Evolutionary conservation across 768 basidiomycete species (phyloP).

Genomic region (Phlegmacium glaucopus): DNA sequence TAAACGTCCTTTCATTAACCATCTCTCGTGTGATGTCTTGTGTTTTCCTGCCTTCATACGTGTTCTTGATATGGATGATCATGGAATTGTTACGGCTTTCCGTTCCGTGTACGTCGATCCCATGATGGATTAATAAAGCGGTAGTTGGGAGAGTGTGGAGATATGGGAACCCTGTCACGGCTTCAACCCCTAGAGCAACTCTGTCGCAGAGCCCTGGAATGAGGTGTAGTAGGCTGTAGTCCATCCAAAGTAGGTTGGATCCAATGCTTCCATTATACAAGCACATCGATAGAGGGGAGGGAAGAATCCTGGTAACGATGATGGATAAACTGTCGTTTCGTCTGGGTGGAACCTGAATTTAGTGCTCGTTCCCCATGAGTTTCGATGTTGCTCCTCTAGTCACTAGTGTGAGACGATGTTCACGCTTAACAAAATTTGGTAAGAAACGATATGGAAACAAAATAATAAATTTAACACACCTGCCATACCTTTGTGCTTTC

Average conservation of each 20-base stretch:
- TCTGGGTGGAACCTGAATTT: too few relatives aligned
- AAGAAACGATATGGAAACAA: not conserved
- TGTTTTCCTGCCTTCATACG: too few relatives aligned
- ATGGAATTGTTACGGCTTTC: too few relatives aligned
- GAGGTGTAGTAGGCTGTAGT: constrained; percentile 77
- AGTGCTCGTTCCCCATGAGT: too few relatives aligned
- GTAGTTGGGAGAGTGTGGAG: constrained; percentile 84
- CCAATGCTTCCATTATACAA: constrained; percentile 78
- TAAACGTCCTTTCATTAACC: too few relatives aligned
- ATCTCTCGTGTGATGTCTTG: too few relatives aligned
- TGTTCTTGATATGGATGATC: too few relatives aligned
- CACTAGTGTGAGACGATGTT: constrained; percentile 78
- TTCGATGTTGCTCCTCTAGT: constrained; percentile 70
- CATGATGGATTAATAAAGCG: constrained; percentile 75
- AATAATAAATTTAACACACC: constrained; percentile 44
- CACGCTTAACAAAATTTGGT: constrained; percentile 38
- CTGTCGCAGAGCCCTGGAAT: constrained; percentile 87
- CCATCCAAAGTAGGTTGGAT: constrained; percentile 87
- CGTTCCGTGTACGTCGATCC: constrained; percentile 89
- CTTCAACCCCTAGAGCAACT: constrained; percentile 80
- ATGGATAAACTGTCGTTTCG: too few relatives aligned
- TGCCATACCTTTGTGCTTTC: constrained; percentile 78
- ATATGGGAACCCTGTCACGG: constrained; percentile 95
- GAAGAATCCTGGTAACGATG: too few relatives aligned
- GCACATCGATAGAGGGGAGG: constrained; percentile 79